Percentiles rank a stretch among this genome's conserved stretches.
These are phyloP conservation scores for Annulohypoxylon truncatum DNA, from an alignment of 2,329 filamentous ascomycete genomes.

Conservation along the genomic window DNA sequence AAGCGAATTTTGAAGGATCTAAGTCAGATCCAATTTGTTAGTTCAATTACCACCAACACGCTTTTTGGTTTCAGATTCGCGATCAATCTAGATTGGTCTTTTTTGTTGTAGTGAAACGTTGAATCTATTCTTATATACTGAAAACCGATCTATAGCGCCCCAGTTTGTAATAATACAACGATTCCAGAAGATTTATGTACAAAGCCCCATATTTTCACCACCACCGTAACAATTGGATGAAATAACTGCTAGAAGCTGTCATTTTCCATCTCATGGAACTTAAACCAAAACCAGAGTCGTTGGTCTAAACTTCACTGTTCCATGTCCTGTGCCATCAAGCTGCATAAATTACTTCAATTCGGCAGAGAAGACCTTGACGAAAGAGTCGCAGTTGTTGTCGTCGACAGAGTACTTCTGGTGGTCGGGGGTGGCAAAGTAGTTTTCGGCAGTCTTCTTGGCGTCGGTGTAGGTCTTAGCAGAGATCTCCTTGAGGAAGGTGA, in stretches of 20 bases:
- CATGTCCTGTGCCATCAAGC: neutral
- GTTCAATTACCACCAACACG: neutral
- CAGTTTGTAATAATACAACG: neutral
- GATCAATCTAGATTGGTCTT: neutral
- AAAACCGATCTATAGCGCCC: neutral
- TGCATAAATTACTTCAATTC: neutral
- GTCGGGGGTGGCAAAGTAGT: neutral
- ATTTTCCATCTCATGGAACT: neutral
- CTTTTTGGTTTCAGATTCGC: neutral
- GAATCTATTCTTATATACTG: neutral
- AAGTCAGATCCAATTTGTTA: neutral
- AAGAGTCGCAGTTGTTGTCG: neutral
- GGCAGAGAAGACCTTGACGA: neutral
- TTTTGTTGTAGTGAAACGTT: slow-evolving; percentile 1
- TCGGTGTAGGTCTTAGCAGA: neutral
- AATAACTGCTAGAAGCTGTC: neutral
- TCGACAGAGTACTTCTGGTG: neutral
- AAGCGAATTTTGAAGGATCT: neutral
- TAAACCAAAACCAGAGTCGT: neutral
- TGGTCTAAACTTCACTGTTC: neutral
- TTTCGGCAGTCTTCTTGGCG: neutral
- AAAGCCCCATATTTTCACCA: neutral
- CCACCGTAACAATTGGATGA: neutral
- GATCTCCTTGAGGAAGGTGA: neutral
- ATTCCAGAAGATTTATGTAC: neutral